Conservation (phyloP, 495 filamentous ascomycete genomes). For the Opeltia flavorubescens region DNA sequence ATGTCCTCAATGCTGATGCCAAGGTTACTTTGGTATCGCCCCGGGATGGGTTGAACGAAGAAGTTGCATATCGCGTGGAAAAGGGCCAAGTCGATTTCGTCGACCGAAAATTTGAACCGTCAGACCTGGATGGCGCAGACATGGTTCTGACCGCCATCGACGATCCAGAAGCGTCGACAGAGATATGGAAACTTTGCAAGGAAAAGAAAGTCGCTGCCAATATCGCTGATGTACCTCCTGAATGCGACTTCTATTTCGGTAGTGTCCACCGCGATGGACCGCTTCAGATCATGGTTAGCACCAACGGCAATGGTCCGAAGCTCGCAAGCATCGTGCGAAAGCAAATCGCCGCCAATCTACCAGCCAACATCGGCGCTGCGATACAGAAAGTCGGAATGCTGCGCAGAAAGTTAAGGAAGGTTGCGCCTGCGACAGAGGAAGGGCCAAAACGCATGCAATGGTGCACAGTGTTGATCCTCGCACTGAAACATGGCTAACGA, state of each 20-base stretch:
- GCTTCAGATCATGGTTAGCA: conserved; percentile 94
- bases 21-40: conserved; percentile 75
- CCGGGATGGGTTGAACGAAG: conserved; percentile 62
- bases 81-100: conserved; percentile 59
- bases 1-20: conserved; percentile 89
- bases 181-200: conserved; percentile 87
- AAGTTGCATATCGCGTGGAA: conserved; percentile 70
- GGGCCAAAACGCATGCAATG: conserved; percentile 88
- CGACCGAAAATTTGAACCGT: conserved; percentile 67
- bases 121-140: conserved; percentile 61
- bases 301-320: conserved; percentile 91
- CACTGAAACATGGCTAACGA: neutral
- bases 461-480: conserved; percentile 27
- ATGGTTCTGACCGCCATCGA: conserved; percentile 93
- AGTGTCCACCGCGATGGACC: conserved; percentile 90
- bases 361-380: conserved; percentile 62
- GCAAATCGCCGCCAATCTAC: conserved; percentile 65
- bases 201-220: conserved; percentile 73
- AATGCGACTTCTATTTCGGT: conserved; percentile 98
- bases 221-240: conserved; percentile 89
- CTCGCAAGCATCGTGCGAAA: conserved; percentile 74
- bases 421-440: conserved; percentile 58
- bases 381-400: conserved; percentile 71
- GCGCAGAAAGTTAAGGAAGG: conserved; percentile 59
- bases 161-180: conserved; percentile 71